Base-by-base conservation (phyloP, 2,329 filamentous ascomycete genomes). In the Neonectria punicea region DNA sequence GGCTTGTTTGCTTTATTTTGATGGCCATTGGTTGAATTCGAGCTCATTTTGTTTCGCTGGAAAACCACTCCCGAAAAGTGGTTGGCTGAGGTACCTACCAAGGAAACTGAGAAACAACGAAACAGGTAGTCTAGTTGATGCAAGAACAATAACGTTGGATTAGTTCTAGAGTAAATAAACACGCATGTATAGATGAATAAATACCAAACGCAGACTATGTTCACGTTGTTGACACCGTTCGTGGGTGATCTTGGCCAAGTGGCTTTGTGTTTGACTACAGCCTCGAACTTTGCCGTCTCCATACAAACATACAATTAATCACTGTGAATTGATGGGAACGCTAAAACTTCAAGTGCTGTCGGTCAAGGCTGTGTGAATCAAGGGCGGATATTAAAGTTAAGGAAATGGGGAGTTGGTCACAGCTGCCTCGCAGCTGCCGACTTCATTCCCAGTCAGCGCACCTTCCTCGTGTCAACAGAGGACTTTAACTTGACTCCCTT, bases 301-400 rank as follows among this genome's bases (percentile, higher is more conserved):
- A 20, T 7, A 20, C n/a, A 6, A 20, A 8, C 16, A 20, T 43
- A 1, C n/a, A 20, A 4, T 8, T n/a, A 43, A 43, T 43, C n/a
- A 43, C 39, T 7, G 8, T 9, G 7, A 5, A 4, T 11, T 18
- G 4, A n/a, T 4, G 5, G 5, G 6, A 39, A n/a, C 11, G 2
- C 1, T 8, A 39, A 6, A 8, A 1, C 2, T 1, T 1, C 2
- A 7, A 43, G 2, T 11, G 39, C 2, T 43, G n/a, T 11, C n/a
- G 5, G n/a, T 20, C 39, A 18, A 43, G n/a, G 7, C n/a, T 43
- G n/a, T 43, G n/a, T 11, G 39, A 43, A 43, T 20, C 39, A 20
- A 41, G 11, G 39, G 11, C 8, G 3, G 2, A 10, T 4, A 3
- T 11, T 20, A 1, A 20, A 43, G n/a, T 4, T 18, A 8, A 20